Conservation (phyloP, 2,329 filamentous ascomycete species). For the Talaromyces verruculosus region DNA sequence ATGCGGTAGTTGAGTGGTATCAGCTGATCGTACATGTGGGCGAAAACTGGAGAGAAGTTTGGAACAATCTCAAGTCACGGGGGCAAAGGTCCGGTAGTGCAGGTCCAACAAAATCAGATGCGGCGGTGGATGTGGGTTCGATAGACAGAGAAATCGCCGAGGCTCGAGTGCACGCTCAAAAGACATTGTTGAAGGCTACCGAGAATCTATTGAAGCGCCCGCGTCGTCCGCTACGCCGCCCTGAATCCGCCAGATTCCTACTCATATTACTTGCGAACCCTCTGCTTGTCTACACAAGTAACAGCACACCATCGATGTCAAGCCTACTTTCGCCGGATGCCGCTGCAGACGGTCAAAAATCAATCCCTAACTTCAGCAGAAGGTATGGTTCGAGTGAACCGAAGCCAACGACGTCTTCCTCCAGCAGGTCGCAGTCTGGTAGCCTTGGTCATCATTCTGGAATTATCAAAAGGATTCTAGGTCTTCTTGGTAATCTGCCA, state of each 20-base stretch:
- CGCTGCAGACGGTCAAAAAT: not conserved
- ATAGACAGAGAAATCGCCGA: conserved; percentile 57
- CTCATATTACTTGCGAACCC: conserved; percentile 79
- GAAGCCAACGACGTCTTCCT: conserved; percentile 24
- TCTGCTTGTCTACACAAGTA: conserved; percentile 56
- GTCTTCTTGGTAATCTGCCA: conserved; percentile 73
- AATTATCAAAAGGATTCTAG: conserved; percentile 80
- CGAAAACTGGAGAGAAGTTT: conserved; percentile 62
- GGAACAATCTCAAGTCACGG: conserved; percentile 46
- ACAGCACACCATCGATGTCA: conserved; percentile 10
- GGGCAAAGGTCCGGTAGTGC: conserved; percentile 32
- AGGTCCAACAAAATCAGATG: not conserved
- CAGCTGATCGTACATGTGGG: conserved; percentile 66
- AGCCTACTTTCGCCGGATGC: conserved; percentile 19
- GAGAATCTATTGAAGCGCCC: conserved; percentile 80
- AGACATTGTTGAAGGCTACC: conserved; percentile 71
- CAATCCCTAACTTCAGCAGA: conserved; percentile 21
- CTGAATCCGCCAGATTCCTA: conserved; percentile 73
- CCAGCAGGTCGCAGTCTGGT: conserved; percentile 31
- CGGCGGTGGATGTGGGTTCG: conserved; percentile 44
- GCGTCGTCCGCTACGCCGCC: conserved; percentile 64
- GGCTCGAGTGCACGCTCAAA: conserved; percentile 68
- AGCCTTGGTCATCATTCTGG: conserved; percentile 71
- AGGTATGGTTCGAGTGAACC: conserved; percentile 24
- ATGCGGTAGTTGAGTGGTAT: conserved; percentile 72